A percentile compares a stretch with the other conserved stretches of the same genome.
Conservation (phyloP, 192 early-diverging fungal species). For the Coemansia brasiliensis region DNA sequence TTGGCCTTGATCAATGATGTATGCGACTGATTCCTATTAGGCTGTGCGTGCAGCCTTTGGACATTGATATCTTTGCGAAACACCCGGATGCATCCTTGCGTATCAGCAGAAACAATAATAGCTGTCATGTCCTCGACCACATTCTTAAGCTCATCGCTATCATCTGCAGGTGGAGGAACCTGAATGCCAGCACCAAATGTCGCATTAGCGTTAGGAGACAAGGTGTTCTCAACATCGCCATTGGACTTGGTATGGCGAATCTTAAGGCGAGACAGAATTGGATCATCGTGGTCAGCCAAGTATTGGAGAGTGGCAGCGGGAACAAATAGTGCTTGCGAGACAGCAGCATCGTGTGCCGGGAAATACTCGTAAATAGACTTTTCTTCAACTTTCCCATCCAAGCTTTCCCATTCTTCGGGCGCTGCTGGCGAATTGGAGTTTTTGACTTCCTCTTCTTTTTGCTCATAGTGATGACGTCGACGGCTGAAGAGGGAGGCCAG, state of each 20-base stretch:
- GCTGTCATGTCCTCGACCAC: constrained; percentile 43
- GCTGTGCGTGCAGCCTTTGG: not conserved
- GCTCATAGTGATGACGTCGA: constrained; percentile 11
- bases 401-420: constrained; percentile 49
- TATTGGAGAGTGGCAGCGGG: constrained; percentile 62
- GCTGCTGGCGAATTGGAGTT: not conserved
- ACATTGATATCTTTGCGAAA: constrained; percentile 64
- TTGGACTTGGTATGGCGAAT: constrained; percentile 21
- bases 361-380: constrained; percentile 59
- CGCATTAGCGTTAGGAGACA: constrained; percentile 18
- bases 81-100: constrained; percentile 62
- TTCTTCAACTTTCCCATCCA: constrained; percentile 51
- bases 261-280: constrained; percentile 56
- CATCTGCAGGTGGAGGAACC: not conserved
- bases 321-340: constrained; percentile 66
- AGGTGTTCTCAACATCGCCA: constrained; percentile 40
- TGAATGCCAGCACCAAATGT: constrained; percentile 16
- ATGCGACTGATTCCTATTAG: constrained; percentile 1
- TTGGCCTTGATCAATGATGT: constrained; percentile 15
- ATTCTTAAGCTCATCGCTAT: constrained; percentile 9
- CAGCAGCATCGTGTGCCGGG: constrained; percentile 58
- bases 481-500: constrained; percentile 31
- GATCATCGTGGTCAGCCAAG: constrained; percentile 57
- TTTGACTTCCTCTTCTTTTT: not conserved
- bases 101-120: constrained; percentile 68